phyloP scores from a whole-genome alignment of 495 filamentous ascomycete species.

The Astrocystis sublimbata region DNA sequence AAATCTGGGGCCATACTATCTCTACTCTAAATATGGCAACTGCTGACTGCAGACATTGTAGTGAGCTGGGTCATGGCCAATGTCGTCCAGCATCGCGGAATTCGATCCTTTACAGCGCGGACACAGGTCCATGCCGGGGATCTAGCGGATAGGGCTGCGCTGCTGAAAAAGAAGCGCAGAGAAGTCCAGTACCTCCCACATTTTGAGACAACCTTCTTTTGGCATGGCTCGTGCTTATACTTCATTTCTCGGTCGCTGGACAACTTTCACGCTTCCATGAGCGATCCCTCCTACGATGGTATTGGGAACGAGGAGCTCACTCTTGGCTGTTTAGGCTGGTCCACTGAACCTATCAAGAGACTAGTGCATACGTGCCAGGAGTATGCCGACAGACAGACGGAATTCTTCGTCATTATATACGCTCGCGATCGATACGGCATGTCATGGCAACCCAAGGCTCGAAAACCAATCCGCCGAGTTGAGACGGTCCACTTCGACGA shows the following conservation, averaged over 20 bases:
- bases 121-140: slow-evolving; percentile 37
- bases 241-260: slow-evolving; percentile 44
- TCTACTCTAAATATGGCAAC: too few species aligned
- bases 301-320: slow-evolving; percentile 46
- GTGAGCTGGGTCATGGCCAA: slow-evolving; percentile 46
- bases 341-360: slow-evolving; percentile 46
- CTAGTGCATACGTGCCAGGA: slow-evolving; percentile 45
- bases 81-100: slow-evolving; percentile 36
- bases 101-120: slow-evolving; percentile 44
- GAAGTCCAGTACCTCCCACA: slow-evolving; percentile 49
- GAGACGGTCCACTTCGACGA: slow-evolving; percentile 52
- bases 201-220: slow-evolving; percentile 47
- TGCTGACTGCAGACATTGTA: too few species aligned
- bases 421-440: slow-evolving; percentile 38
- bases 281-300: slow-evolving; percentile 34
- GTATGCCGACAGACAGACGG: slow-evolving; percentile 48
- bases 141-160: slow-evolving; percentile 37
- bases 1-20: too few species aligned
- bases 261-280: slow-evolving; percentile 42
- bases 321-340: slow-evolving; percentile 48
- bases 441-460: slow-evolving; percentile 46
- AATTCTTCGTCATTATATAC: slow-evolving; percentile 46
- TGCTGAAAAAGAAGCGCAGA: slow-evolving; percentile 43
- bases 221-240: slow-evolving; percentile 43
- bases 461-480: slow-evolving; percentile 46